Conservation (phyloP, 106 monocot species). For the Agapanthus africanus region DNA sequence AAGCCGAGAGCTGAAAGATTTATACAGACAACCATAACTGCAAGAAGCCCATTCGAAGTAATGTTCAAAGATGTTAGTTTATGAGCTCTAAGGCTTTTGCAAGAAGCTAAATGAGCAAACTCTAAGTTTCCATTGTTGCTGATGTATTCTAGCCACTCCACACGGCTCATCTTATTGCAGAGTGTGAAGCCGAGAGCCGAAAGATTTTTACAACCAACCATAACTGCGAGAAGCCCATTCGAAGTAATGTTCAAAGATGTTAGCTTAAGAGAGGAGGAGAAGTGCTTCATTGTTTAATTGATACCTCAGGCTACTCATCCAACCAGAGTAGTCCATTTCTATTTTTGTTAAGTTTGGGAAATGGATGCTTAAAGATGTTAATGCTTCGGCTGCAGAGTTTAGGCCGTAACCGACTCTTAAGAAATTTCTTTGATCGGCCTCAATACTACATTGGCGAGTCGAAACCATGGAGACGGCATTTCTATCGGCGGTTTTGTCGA, state of each 20-base stretch:
- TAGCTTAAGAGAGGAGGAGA: slow-evolving; percentile 52
- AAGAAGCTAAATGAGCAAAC: too few relatives aligned
- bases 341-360: slow-evolving; percentile 48
- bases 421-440: slow-evolving; percentile 37
- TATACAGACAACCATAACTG: too few relatives aligned
- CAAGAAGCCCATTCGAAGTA: too few relatives aligned
- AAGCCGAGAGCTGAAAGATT: too few relatives aligned
- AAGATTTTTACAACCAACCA: slow-evolving; percentile 66
- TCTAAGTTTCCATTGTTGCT: slow-evolving; percentile 51
- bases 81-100: too few relatives aligned
- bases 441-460: slow-evolving; percentile 28
- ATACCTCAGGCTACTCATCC: slow-evolving; percentile 45
- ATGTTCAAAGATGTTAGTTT: too few relatives aligned
- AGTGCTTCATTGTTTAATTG: slow-evolving; percentile 65
- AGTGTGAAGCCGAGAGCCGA: slow-evolving; percentile 44
- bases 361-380: slow-evolving; percentile 41
- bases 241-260: slow-evolving; percentile 37
- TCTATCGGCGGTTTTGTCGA: slow-evolving; percentile 32
- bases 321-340: slow-evolving; percentile 67
- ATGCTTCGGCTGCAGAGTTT: slow-evolving; percentile 44
- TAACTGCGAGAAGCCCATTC: slow-evolving; percentile 53
- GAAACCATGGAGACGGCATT: slow-evolving; percentile 58
- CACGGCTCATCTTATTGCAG: slow-evolving; percentile 65
- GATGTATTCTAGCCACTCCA: slow-evolving; percentile 67
- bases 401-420: slow-evolving; percentile 54